Conservation (phyloP, 306 rosid species). For the Canavalia gladiata region DNA sequence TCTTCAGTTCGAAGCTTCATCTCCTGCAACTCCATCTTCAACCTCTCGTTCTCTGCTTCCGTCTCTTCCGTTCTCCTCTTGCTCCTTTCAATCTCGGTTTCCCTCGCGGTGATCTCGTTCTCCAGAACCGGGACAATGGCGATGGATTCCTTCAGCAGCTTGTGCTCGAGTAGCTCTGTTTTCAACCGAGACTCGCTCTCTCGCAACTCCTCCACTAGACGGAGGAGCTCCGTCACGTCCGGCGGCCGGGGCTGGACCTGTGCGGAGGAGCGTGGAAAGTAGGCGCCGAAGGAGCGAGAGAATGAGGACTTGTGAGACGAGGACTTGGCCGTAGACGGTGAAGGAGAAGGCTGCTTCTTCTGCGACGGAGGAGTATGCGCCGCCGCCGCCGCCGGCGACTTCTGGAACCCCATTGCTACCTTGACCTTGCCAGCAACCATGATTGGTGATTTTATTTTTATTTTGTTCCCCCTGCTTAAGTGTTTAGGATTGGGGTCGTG, state of each 20-base stretch:
- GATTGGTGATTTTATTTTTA: neutral
- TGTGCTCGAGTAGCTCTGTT: conserved; percentile 87
- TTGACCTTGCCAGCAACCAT: conserved; percentile 97
- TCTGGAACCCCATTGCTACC: conserved; percentile 85
- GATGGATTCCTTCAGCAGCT: conserved; percentile 79
- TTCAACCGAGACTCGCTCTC: conserved; percentile 92
- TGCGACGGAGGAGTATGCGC: conserved; percentile 64
- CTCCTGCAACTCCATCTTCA: conserved; percentile 58
- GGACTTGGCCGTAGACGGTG: conserved; percentile 62
- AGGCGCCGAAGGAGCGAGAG: conserved; percentile 84
- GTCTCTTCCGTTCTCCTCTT: conserved; percentile 52
- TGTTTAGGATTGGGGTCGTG: neutral
- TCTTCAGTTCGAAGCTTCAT: conserved; percentile 52
- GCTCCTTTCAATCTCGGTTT: conserved; percentile 65
- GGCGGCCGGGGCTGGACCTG: conserved; percentile 98
- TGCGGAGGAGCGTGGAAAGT: conserved; percentile 93
- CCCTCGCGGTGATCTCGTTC: conserved; percentile 66
- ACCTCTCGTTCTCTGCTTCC: conserved; percentile 65
- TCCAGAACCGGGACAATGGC: conserved; percentile 86
- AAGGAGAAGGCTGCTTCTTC: conserved; percentile 57
- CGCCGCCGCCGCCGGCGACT: conserved; percentile 60
- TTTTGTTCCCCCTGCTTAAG: neutral
- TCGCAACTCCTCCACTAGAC: conserved; percentile 84
- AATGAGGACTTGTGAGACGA: conserved; percentile 76
- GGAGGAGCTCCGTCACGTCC: conserved; percentile 88